Conservation (phyloP, 1,284 basidiomycete species). For the Malassezia nana region DNA sequence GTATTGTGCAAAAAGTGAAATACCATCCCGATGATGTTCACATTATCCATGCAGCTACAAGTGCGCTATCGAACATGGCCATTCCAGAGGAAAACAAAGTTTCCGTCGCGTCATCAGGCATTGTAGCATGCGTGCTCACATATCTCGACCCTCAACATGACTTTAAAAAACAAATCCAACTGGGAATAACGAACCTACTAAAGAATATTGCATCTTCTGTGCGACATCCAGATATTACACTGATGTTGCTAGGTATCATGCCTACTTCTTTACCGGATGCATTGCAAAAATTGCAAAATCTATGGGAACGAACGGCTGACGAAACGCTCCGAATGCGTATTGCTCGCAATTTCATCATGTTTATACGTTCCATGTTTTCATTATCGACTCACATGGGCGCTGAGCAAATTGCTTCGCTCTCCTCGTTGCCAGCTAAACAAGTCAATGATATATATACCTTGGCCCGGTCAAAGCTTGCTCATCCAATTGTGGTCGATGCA, state of each 20-base stretch:
- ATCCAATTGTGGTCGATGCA: constrained; percentile 44
- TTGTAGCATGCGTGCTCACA: constrained; percentile 17
- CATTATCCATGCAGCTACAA: constrained; percentile 30
- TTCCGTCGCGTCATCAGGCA: constrained; percentile 20
- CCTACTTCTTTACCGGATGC: neutral
- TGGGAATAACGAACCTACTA: constrained; percentile 72
- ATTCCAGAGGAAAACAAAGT: constrained; percentile 34
- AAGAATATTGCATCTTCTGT: constrained; percentile 70
- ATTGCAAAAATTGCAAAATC: neutral
- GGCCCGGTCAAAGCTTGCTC: constrained; percentile 15
- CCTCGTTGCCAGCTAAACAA: neutral
- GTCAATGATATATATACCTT: neutral
- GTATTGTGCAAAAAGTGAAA: constrained; percentile 15
- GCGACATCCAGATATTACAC: constrained; percentile 54
- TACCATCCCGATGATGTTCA: constrained; percentile 25
- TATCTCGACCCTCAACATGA: constrained; percentile 28
- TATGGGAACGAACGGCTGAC: constrained; percentile 1
- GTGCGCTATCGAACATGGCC: constrained; percentile 36
- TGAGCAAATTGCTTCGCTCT: neutral
- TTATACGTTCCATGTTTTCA: constrained; percentile 51
- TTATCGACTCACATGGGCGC: no score
- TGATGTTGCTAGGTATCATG: constrained; percentile 30
- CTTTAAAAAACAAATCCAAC: constrained; percentile 58
- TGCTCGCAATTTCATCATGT: constrained; percentile 74
- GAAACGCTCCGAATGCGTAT: constrained; percentile 72